Base-by-base conservation (phyloP, 768 basidiomycete species). In the Leccinum aurantiacum region DNA sequence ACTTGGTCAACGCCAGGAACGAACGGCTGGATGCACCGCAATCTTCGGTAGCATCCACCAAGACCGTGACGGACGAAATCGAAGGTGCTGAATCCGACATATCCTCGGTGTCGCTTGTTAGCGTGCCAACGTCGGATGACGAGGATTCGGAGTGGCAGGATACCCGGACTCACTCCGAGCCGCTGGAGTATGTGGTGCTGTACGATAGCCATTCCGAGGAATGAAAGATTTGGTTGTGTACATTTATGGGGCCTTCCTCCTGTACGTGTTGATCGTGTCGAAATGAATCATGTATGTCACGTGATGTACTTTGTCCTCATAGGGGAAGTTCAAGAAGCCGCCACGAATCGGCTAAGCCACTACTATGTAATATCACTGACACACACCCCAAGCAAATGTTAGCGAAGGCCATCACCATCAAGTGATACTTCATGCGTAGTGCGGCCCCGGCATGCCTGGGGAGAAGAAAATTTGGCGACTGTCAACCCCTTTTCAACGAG, bases 121-220 rank as follows among this genome's bases (percentile, higher is more conserved):
- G 88, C 66, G 70, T 83, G 50, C 81, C 84, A 9, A 82, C 83
- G n/a, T 82, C 82, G 6, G 78, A 79, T 7, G 80, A 82, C 49
- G 83, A 85, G 31, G 81, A 76, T 29, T 79, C 72, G n/a, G 69
- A 83, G 11, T 89, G 84, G 81, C 82, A 83, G 59, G 88, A 86
- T 58, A 84, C 81, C 53, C 79, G 79, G 25, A 75, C 78, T 7
- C 75, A 76, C 24, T 71, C 77, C 4, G 76, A 70, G 60, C 70
- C 69, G 6, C 71, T 81, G 63, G 88, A 90, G 61, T 91, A 89
- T 67, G 88, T 90, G 14, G 78, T 91, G 58, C 71, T 91, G 59
- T 91, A 89, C 63, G 90, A 90, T 67, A 85, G 84, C 61, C 78
- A 77, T 53, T 83, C 83, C 0, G 84, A 84, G 35, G 84, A 83